Evolutionary conservation across 768 basidiomycete genomes (phyloP).

Genomic region (Gymnopilus junonius): DNA sequence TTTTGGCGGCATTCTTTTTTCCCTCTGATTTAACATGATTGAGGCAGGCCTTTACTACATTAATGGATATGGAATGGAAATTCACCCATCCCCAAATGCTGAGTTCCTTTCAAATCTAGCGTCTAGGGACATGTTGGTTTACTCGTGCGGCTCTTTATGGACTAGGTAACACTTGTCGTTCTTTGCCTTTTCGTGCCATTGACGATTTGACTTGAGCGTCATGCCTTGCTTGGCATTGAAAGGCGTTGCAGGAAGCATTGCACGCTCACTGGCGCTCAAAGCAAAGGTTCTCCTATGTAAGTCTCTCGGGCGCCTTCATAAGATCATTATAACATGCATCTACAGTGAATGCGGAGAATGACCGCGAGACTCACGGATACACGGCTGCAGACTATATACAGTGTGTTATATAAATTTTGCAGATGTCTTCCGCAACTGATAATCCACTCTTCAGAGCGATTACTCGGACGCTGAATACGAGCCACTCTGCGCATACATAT

Average conservation of each 20-base stretch:
- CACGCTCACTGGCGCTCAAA: constrained; percentile 67
- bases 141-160: constrained; percentile 95
- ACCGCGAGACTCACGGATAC: constrained; percentile 89
- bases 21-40: constrained; percentile 6
- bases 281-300: constrained; percentile 87
- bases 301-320: constrained; percentile 28
- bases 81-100: constrained; percentile 87
- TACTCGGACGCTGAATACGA: constrained; percentile 66
- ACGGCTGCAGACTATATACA: constrained; percentile 82
- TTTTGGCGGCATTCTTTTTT: constrained; percentile 10
- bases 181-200: neutral
- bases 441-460: constrained; percentile 58
- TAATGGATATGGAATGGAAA: constrained; percentile 89
- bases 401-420: constrained; percentile 40
- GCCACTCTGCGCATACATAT: constrained; percentile 54
- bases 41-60: constrained; percentile 79
- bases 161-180: constrained; percentile 62
- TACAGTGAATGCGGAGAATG: constrained; percentile 85
- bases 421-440: neutral
- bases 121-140: constrained; percentile 73
- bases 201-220: constrained; percentile 52
- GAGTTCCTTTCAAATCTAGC: constrained; percentile 71
- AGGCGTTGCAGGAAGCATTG: constrained; percentile 79
- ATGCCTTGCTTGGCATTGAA: constrained; percentile 90
- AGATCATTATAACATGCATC: neutral